Evolutionary conservation across 345 rosid genomes (phyloP).

Genomic region (Euphorbia peplus): DNA sequence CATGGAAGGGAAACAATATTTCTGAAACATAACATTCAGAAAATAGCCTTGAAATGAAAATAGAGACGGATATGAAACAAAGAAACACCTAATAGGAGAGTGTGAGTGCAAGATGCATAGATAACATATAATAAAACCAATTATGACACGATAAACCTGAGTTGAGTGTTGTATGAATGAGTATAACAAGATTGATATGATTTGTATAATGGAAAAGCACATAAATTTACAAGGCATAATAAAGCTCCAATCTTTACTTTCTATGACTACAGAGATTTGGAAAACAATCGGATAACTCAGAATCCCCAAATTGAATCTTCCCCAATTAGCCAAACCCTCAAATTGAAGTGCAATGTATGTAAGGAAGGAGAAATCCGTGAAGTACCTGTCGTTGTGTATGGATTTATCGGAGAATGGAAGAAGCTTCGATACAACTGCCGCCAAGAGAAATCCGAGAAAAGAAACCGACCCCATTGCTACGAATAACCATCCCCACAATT

Average conservation of each 20-base stretch:
- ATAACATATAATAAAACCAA: too few relatives aligned
- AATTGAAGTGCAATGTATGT: background rate
- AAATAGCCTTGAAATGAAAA: too few relatives aligned
- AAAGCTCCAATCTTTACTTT: too few relatives aligned
- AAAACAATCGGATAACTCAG: too few relatives aligned
- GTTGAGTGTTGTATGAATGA: too few relatives aligned
- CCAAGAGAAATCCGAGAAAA: constrained; percentile 38
- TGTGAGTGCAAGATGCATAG: too few relatives aligned
- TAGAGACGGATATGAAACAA: too few relatives aligned
- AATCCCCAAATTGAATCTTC: background rate
- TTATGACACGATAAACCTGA: too few relatives aligned
- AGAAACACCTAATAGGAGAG: too few relatives aligned
- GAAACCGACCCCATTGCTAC: constrained; percentile 31
- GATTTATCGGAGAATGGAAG: constrained; percentile 42
- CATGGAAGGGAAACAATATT: too few relatives aligned
- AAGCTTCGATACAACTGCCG: constrained; percentile 47
- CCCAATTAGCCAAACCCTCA: background rate
- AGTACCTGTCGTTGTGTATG: constrained; percentile 53
- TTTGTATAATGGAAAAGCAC: background rate
- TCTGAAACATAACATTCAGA: too few relatives aligned
- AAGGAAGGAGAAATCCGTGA: background rate
- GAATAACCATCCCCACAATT: constrained; percentile 20
- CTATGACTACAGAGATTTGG: too few relatives aligned
- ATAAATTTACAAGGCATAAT: background rate
- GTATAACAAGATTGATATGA: background rate